Percentiles rank a stretch among this genome's conserved stretches.
phyloP scores from a whole-genome alignment of 2,329 filamentous ascomycete genomes.

The Albophoma yamanashiensis region DNA sequence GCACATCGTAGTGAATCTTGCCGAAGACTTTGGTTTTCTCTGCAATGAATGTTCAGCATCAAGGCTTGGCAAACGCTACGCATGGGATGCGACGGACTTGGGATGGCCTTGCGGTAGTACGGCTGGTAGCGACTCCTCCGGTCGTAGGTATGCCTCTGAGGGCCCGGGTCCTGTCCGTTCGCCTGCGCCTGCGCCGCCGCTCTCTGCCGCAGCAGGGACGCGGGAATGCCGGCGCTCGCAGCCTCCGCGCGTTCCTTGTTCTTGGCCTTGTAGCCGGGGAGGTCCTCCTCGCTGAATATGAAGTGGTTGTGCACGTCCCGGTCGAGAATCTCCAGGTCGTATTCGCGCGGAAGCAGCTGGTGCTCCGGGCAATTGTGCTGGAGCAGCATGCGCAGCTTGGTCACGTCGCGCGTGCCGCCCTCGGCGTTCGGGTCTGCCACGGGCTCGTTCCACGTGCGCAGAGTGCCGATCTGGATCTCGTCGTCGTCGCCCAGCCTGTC shows the following conservation, averaged over 20 bases:
- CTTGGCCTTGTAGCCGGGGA: constrained; percentile 43
- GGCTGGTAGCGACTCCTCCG: constrained; percentile 39
- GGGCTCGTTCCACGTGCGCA: constrained; percentile 47
- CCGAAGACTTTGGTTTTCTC: constrained; percentile 72
- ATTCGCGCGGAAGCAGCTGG: constrained; percentile 74
- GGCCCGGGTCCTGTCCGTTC: neutral
- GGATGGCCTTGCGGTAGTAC: constrained; percentile 61
- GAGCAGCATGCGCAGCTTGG: constrained; percentile 53
- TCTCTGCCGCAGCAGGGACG: constrained; percentile 38
- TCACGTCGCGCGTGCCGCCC: constrained; percentile 20
- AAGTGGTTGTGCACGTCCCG: constrained; percentile 70
- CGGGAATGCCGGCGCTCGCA: constrained; percentile 47
- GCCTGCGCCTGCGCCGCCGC: constrained; percentile 4
- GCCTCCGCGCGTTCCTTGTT: constrained; percentile 46
- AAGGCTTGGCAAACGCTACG: neutral
- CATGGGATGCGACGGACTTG: constrained; percentile 42
- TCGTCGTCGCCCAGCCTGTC: constrained; percentile 64
- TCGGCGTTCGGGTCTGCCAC: constrained; percentile 42
- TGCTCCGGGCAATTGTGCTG: constrained; percentile 54
- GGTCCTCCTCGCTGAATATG: constrained; percentile 87
- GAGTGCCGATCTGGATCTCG: constrained; percentile 70
- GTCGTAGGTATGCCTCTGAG: constrained; percentile 33
- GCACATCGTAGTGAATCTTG: constrained; percentile 65
- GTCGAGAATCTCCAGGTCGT: constrained; percentile 61
- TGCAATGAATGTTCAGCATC: constrained; percentile 21